Evolutionary conservation across 345 rosid genomes (phyloP).

Genomic region (Eucalyptus urophylla): DNA sequence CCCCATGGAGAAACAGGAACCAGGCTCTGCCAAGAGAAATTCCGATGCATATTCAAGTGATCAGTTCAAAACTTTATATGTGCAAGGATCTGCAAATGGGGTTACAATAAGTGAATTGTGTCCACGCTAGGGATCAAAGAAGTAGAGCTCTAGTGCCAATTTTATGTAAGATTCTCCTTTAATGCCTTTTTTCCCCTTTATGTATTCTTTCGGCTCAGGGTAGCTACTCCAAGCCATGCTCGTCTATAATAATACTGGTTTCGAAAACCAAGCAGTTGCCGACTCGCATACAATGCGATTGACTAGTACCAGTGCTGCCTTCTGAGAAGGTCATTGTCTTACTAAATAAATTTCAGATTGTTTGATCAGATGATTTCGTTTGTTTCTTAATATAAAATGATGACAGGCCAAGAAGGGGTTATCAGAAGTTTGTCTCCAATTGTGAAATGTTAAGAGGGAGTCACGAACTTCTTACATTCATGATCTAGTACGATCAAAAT

Average conservation of each 20-base stretch:
- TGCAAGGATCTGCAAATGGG: slow-evolving; percentile 12
- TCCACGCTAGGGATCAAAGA: slow-evolving; percentile 8
- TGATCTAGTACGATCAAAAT: background rate
- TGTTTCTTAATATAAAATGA: background rate
- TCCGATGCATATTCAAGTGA: background rate
- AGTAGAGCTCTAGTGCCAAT: background rate
- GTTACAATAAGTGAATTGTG: slow-evolving; percentile 24
- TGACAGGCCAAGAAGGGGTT: background rate
- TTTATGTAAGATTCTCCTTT: background rate
- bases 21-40: background rate
- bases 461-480: background rate
- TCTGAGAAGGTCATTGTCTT: background rate
- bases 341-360: background rate
- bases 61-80: background rate
- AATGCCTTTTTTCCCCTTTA: background rate
- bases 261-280: background rate
- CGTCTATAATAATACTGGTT: background rate
- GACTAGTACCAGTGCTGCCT: background rate
- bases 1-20: background rate
- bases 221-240: background rate
- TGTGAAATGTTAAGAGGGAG: background rate
- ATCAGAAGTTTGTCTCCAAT: background rate
- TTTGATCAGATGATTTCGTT: background rate
- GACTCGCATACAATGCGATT: background rate
- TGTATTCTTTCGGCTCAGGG: background rate